phyloP scores from a whole-genome alignment of 352 stramenopile species.

The Globisporangium echinulatum region DNA sequence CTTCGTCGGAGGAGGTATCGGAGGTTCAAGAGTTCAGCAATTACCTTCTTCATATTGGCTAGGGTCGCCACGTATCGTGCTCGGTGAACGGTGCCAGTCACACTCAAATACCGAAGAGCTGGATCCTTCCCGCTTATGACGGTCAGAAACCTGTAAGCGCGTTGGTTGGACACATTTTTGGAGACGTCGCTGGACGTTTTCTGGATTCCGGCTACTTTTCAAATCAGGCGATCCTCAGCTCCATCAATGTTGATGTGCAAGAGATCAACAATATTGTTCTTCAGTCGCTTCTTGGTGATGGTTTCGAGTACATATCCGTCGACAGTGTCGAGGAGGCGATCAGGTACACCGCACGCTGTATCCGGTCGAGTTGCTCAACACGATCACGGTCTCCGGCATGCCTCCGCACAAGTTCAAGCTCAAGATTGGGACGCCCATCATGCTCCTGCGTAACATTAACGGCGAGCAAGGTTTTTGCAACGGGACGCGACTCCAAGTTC shows the following conservation, averaged over 20 bases:
- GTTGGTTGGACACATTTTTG: neutral
- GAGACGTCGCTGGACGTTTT: neutral
- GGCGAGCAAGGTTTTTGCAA: slow-evolving; percentile 16
- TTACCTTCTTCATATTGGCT: neutral
- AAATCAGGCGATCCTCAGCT: neutral
- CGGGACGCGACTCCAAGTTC: slow-evolving; percentile 20
- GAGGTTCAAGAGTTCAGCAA: neutral
- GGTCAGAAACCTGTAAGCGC: neutral
- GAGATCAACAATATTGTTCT: neutral
- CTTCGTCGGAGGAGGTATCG: neutral
- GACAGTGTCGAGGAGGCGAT: neutral
- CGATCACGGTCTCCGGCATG: slow-evolving; percentile 19
- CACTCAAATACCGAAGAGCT: neutral
- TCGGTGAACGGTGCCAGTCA: neutral
- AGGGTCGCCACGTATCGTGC: neutral
- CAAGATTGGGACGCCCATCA: slow-evolving; percentile 16
- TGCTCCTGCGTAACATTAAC: slow-evolving; percentile 31
- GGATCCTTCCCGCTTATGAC: neutral
- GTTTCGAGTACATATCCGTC: neutral
- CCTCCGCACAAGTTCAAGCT: slow-evolving; percentile 20
- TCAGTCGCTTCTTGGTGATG: neutral
- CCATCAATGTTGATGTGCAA: neutral
- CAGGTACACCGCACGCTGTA: neutral
- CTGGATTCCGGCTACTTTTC: slow-evolving; percentile 1
- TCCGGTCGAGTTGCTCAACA: slow-evolving; percentile 8